Percentiles rank a stretch among this genome's conserved stretches.
These are phyloP conservation scores for Epichloe sp. DNA, from an alignment of 2,329 filamentous ascomycete species.

Conservation along the genomic window DNA sequence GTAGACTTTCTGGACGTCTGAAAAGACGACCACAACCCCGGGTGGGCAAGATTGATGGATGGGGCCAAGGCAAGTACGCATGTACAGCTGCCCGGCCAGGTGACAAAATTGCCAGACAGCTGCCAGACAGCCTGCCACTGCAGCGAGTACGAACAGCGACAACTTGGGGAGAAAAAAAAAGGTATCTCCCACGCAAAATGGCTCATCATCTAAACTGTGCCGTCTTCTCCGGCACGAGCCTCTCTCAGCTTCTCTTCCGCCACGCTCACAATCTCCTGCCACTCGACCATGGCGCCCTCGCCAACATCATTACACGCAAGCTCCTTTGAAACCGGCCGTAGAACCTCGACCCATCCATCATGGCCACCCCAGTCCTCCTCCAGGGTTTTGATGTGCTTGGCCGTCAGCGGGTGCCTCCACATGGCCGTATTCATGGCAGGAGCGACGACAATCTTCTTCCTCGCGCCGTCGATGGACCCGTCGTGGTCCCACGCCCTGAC, in stretches of 20 bases:
- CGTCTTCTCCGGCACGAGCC: constrained; percentile 21
- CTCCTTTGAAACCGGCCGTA: constrained; percentile 57
- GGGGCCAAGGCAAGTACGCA: background rate
- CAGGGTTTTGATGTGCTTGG: constrained; percentile 54
- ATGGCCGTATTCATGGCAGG: constrained; percentile 84
- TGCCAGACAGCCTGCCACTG: background rate
- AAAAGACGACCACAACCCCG: too few relatives aligned
- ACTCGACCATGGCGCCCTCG: constrained; percentile 70
- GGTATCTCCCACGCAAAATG: background rate
- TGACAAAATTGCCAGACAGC: background rate
- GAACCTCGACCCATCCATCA: constrained; percentile 45
- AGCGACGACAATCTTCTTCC: constrained; percentile 60
- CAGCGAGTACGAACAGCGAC: too few relatives aligned
- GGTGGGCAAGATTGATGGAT: too few relatives aligned
- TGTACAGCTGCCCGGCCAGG: background rate
- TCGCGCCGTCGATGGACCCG: constrained; percentile 39
- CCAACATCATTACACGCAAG: constrained; percentile 80
- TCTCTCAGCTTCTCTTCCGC: constrained; percentile 46
- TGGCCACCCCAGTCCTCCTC: constrained; percentile 59
- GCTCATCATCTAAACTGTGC: background rate
- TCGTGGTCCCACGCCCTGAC: constrained; percentile 78
- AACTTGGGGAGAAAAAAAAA: too few relatives aligned
- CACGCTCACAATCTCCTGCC: constrained; percentile 56
- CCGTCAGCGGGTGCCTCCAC: constrained; percentile 77
- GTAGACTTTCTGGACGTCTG: too few relatives aligned